phyloP scores from a whole-genome alignment of 164 flowering plant species.

The Berberis thunbergii region DNA sequence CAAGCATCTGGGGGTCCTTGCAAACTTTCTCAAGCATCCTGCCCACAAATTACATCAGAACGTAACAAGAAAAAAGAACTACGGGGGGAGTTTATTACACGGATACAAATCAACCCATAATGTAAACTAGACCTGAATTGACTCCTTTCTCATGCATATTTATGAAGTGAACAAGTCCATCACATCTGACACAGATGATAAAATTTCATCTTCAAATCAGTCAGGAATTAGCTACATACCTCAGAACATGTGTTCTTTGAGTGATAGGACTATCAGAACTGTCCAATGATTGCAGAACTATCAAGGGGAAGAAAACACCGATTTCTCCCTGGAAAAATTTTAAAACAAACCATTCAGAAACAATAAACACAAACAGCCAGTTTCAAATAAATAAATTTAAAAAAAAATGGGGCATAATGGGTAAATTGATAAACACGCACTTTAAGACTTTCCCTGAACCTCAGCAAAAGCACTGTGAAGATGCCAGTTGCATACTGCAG shows the following conservation, averaged over 20 bases:
- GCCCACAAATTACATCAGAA: conserved; percentile 21
- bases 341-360: conserved; percentile 6
- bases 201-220: background rate
- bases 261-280: conserved; percentile 59
- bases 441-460: conserved; percentile 92
- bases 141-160: too few relatives aligned
- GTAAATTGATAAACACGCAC: conserved; percentile 26
- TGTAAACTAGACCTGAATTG: background rate
- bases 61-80: background rate
- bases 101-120: background rate
- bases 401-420: background rate
- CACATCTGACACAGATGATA: background rate
- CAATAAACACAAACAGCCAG: conserved; percentile 6
- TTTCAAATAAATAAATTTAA: background rate
- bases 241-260: conserved; percentile 69
- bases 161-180: too few relatives aligned
- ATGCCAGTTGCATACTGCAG: conserved; percentile 89
- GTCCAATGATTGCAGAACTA: conserved; percentile 77
- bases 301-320: conserved; percentile 86
- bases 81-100: background rate
- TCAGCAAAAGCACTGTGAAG: conserved; percentile 76
- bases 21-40: conserved; percentile 97
- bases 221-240: conserved; percentile 34
- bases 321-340: conserved; percentile 64
- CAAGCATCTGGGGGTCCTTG: conserved; percentile 88